phyloP scores from a whole-genome alignment of 805 yeast genomes.

The Isabelozyma rhagii region DNA sequence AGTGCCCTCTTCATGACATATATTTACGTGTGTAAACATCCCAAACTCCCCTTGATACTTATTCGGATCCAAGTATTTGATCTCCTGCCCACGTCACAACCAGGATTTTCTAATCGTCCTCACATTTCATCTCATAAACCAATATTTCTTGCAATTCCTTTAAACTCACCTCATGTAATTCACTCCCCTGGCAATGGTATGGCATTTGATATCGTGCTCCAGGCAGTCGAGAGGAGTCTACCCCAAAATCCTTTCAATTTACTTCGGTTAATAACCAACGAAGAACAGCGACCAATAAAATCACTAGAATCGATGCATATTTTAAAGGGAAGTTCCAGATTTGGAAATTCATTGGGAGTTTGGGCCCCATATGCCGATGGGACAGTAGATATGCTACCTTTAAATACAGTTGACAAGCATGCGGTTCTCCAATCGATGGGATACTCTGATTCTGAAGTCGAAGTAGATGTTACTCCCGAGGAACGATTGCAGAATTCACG shows the following conservation, averaged over 20 bases:
- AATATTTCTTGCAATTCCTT: slow-evolving; percentile 63
- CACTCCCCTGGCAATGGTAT: slow-evolving; percentile 47
- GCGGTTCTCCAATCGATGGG: slow-evolving; percentile 18
- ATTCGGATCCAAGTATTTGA: slow-evolving; percentile 72
- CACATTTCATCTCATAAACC: slow-evolving; percentile 57
- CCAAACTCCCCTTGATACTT: slow-evolving; percentile 55
- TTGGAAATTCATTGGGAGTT: slow-evolving; percentile 59
- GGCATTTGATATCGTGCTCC: slow-evolving; percentile 54
- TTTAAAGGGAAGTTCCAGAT: slow-evolving; percentile 60
- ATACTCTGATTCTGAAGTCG: no score
- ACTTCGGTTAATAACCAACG: slow-evolving; percentile 33
- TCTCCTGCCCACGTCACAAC: slow-evolving; percentile 13
- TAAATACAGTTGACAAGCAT: slow-evolving; percentile 46
- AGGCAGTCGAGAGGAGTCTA: slow-evolving; percentile 55
- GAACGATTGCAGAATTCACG: slow-evolving; percentile 13
- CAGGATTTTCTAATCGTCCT: slow-evolving; percentile 19
- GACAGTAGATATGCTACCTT: slow-evolving; percentile 61
- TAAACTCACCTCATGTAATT: slow-evolving; percentile 62
- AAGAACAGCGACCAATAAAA: slow-evolving; percentile 31
- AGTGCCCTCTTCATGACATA: slow-evolving; percentile 57
- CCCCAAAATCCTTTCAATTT: slow-evolving; percentile 43
- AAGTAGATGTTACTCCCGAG: not conserved
- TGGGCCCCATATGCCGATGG: slow-evolving; percentile 77
- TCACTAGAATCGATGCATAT: slow-evolving; percentile 57
- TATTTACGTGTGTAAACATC: slow-evolving; percentile 65